Evolutionary conservation across 2,329 filamentous ascomycete genomes (phyloP).

Genomic region (Chaetomium sp.): DNA sequence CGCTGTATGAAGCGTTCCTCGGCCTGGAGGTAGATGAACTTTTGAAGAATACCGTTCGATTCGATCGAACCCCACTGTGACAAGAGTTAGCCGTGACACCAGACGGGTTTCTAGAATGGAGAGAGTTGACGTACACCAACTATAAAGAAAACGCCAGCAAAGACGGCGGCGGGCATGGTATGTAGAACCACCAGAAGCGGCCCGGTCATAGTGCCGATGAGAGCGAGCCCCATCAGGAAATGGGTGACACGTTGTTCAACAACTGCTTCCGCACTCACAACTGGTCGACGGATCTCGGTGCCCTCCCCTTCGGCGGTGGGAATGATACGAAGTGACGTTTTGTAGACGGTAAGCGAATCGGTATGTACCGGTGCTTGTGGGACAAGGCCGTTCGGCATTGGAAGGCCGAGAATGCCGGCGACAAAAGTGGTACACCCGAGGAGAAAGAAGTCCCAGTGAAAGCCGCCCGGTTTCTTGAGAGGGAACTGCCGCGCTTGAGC

Average conservation of each 20-base stretch:
- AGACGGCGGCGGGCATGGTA: constrained; percentile 56
- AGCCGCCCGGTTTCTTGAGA: too few species aligned
- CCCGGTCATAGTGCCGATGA: constrained; percentile 59
- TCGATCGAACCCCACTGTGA: constrained; percentile 49
- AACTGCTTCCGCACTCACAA: constrained; percentile 49
- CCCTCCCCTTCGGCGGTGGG: background rate
- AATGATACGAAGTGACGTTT: constrained; percentile 39
- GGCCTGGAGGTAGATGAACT: constrained; percentile 41
- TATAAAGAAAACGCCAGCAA: constrained; percentile 60
- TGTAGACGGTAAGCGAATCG: constrained; percentile 50
- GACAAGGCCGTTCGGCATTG: too few species aligned
- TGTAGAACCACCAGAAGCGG: constrained; percentile 56
- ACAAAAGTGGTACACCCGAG: too few species aligned
- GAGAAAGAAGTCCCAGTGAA: too few species aligned
- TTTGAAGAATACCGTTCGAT: constrained; percentile 55
- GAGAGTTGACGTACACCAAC: constrained; percentile 44
- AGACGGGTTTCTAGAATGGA: too few species aligned
- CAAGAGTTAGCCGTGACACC: background rate
- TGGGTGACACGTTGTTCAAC: constrained; percentile 60
- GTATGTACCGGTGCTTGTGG: constrained; percentile 59
- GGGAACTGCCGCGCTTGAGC: too few species aligned
- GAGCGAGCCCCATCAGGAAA: constrained; percentile 56
- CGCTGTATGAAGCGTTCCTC: constrained; percentile 46
- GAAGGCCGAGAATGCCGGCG: too few species aligned
- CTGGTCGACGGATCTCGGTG: constrained; percentile 42